These are phyloP conservation scores for Rhodotorula graminis DNA, from an alignment of 768 basidiomycete genomes.

Conservation along the genomic window DNA sequence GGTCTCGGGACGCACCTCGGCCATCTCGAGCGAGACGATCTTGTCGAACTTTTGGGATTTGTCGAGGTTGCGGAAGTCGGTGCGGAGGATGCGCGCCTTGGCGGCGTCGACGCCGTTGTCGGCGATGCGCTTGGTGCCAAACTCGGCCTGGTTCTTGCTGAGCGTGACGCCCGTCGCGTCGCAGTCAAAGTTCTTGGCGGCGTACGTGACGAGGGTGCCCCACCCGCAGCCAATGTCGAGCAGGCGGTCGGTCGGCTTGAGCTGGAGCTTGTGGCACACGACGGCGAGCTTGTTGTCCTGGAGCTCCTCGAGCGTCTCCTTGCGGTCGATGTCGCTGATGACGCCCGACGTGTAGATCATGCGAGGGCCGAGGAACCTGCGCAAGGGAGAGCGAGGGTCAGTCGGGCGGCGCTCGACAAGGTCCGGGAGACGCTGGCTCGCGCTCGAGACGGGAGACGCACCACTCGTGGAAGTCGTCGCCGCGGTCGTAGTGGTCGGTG, in stretches of 20 bases:
- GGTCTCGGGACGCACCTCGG: slow-evolving; percentile 59
- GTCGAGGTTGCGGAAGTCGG: slow-evolving; percentile 87
- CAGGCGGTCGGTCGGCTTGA: slow-evolving; percentile 71
- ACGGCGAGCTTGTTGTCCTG: slow-evolving; percentile 97
- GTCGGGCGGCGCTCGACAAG: not conserved
- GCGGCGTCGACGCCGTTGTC: slow-evolving; percentile 67
- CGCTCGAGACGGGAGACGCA: slow-evolving; percentile 40
- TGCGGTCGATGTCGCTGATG: slow-evolving; percentile 61
- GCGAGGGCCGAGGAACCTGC: slow-evolving; percentile 84
- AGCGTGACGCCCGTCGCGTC: slow-evolving; percentile 95
- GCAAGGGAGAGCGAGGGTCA: not conserved
- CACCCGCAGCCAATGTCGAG: slow-evolving; percentile 64
- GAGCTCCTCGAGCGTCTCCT: slow-evolving; percentile 83
- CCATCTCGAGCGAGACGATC: slow-evolving; percentile 96
- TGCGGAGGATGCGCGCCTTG: slow-evolving; percentile 84
- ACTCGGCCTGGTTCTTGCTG: slow-evolving; percentile 80
- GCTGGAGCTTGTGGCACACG: slow-evolving; percentile 88
- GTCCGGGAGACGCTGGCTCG: not conserved
- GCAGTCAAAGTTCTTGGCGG: slow-evolving; percentile 94
- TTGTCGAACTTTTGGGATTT: slow-evolving; percentile 73
- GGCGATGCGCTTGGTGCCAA: slow-evolving; percentile 81
- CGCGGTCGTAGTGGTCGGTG: slow-evolving; percentile 91
- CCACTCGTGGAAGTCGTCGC: slow-evolving; percentile 87
- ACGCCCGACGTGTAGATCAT: slow-evolving; percentile 98
- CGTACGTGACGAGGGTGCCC: slow-evolving; percentile 91